Percentiles rank a stretch among this genome's conserved stretches.
Conservation (phyloP, 2,329 filamentous ascomycete species). For the Metarhizium album region DNA sequence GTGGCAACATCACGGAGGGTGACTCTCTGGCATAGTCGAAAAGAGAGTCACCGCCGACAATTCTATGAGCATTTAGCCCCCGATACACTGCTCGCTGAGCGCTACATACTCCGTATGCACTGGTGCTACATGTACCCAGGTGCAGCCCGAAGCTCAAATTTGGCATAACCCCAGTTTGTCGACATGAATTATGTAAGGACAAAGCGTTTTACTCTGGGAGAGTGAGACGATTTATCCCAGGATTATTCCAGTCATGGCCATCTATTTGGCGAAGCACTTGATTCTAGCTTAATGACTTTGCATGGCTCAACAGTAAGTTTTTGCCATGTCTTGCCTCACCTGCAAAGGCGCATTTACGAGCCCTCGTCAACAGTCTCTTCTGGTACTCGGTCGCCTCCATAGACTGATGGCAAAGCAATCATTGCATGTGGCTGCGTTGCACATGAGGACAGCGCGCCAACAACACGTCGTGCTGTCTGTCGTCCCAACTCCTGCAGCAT, state of each 20-base stretch:
- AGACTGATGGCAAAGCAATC: neutral
- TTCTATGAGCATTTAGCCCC: neutral
- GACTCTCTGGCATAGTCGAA: neutral
- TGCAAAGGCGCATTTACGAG: neutral
- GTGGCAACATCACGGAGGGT: neutral
- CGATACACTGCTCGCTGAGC: neutral
- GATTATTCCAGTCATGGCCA: neutral
- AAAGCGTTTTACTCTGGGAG: neutral
- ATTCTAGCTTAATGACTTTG: neutral
- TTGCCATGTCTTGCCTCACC: neutral
- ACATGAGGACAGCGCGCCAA: neutral
- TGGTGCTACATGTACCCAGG: neutral
- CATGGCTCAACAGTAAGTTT: neutral
- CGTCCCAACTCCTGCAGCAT: neutral
- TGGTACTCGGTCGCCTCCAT: neutral
- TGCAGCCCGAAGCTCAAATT: neutral
- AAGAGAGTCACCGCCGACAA: neutral
- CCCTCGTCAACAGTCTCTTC: neutral
- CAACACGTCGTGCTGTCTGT: neutral
- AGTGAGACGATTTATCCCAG: neutral
- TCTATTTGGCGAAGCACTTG: neutral
- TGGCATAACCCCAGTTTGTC: neutral
- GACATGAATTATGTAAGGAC: too few relatives aligned
- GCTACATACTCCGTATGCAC: neutral
- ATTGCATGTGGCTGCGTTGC: slow-evolving; percentile 2